Evolutionary conservation across 2,329 filamentous ascomycete species (phyloP).

Genomic region (Apiospora arundinis): DNA sequence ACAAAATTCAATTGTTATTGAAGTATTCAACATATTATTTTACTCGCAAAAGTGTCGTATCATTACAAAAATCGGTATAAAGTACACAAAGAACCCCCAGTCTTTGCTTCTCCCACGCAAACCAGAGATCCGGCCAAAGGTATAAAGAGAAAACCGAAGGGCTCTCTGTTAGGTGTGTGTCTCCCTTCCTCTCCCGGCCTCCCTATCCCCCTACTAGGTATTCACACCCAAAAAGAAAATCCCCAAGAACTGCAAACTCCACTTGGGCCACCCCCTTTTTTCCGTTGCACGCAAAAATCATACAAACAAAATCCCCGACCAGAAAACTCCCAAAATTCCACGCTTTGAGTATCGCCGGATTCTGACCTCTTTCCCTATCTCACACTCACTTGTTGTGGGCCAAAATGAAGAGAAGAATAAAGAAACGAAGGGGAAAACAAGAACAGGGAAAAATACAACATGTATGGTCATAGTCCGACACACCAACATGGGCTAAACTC

Average conservation of each 20-base stretch:
- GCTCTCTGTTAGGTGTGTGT: neutral
- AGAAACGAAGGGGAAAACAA: neutral
- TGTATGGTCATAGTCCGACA: neutral
- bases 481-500: neutral
- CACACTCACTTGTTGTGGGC: neutral
- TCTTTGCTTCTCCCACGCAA: neutral
- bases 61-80: slow-evolving; percentile 16
- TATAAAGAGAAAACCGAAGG: neutral
- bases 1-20: neutral
- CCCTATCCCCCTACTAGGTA: neutral
- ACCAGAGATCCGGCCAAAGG: neutral
- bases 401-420: neutral
- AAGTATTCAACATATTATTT: slow-evolving; percentile 4
- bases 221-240: neutral
- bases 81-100: neutral
- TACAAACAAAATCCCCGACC: neutral
- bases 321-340: neutral
- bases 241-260: neutral
- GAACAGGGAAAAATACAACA: neutral
- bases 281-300: neutral
- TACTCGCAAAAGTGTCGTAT: slow-evolving; percentile 16
- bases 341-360: neutral
- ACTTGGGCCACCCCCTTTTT: neutral
- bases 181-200: neutral
- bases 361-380: neutral